phyloP scores from a whole-genome alignment of 2,329 filamentous ascomycete genomes.

The Pseudocercospora fuligena region DNA sequence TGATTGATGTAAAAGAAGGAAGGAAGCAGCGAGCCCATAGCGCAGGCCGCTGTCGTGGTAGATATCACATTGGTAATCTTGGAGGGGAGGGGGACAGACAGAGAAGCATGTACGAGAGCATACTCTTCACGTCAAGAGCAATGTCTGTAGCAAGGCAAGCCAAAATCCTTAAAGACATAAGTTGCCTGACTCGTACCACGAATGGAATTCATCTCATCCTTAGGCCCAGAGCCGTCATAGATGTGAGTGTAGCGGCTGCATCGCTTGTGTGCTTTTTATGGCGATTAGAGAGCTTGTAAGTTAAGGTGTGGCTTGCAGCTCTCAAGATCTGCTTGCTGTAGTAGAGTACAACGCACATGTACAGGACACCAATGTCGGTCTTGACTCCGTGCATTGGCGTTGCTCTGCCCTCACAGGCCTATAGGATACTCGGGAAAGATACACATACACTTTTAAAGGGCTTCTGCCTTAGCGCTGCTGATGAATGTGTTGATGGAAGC shows the following conservation, averaged over 20 bases:
- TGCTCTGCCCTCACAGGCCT: neutral
- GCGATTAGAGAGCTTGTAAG: neutral
- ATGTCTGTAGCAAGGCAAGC: neutral
- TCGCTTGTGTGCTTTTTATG: neutral
- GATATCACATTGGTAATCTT: neutral
- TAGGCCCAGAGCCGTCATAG: neutral
- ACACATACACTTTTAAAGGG: neutral
- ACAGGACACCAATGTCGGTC: constrained; percentile 2
- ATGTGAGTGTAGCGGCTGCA: neutral
- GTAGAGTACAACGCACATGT: neutral
- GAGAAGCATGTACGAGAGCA: neutral
- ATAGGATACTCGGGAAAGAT: neutral
- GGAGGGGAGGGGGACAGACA: neutral
- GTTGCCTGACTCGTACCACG: neutral
- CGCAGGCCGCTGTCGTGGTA: constrained; percentile 9
- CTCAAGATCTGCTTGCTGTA: neutral
- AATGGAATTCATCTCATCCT: neutral
- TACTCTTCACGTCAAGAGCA: neutral
- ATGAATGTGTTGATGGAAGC: too few species aligned
- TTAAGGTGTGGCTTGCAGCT: constrained; percentile 10
- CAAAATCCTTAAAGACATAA: neutral
- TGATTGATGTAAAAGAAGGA: neutral
- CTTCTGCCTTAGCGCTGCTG: too few species aligned
- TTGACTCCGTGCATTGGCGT: constrained; percentile 5
- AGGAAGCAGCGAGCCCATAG: neutral